These are phyloP conservation scores for Mycena belliarum DNA, from an alignment of 768 basidiomycete genomes.

Conservation along the genomic window DNA sequence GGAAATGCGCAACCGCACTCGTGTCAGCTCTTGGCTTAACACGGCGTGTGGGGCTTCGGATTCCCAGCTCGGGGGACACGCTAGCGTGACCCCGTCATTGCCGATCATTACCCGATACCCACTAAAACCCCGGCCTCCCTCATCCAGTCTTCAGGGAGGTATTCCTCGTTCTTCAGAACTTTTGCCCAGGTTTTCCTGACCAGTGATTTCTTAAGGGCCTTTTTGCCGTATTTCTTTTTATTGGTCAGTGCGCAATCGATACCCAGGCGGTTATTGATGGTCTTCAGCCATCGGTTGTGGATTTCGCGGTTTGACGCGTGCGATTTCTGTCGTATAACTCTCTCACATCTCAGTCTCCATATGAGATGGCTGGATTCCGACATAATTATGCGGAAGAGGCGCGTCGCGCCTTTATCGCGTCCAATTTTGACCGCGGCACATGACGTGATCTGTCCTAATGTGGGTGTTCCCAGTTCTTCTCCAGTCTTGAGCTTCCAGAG, in stretches of 20 bases:
- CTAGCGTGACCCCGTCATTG: background rate
- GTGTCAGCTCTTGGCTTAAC: background rate
- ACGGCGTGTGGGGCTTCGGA: background rate
- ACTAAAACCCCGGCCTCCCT: background rate
- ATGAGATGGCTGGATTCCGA: background rate
- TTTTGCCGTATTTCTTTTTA: background rate
- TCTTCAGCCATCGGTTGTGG: background rate
- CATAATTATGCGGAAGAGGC: background rate
- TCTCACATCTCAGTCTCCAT: background rate
- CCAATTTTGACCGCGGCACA: background rate
- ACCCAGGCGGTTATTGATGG: background rate
- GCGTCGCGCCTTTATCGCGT: background rate
- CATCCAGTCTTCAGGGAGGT: background rate
- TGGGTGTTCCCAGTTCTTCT: too few species aligned
- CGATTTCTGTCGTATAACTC: background rate
- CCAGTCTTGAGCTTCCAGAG: too few species aligned
- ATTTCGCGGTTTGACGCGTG: background rate
- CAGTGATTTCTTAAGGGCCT: background rate
- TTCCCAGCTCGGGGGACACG: background rate
- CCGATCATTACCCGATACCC: background rate
- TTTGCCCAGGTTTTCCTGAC: background rate
- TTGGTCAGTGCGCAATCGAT: background rate
- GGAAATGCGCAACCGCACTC: background rate
- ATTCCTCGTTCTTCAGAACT: background rate
- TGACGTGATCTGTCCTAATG: background rate